A percentile compares a stretch with the other conserved stretches of the same genome.
These are phyloP conservation scores for Nematocida sp. DNA, from an alignment of 371 early-diverging fungal species.

Conservation along the genomic window DNA sequence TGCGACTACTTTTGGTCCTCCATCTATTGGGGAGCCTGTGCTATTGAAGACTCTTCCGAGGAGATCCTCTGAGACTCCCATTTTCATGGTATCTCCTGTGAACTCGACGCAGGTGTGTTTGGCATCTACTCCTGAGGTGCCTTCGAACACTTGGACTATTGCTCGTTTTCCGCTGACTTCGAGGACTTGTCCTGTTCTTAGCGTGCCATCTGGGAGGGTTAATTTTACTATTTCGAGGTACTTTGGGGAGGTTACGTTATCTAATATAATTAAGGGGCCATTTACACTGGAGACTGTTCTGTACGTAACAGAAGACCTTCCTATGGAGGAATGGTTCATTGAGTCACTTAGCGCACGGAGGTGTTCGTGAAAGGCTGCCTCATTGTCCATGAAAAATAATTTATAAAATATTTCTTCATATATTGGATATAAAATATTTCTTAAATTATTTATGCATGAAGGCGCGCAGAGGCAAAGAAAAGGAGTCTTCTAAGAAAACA, in stretches of 20 bases:
- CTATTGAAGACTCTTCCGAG: constrained; percentile 98
- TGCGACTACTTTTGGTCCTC: constrained; percentile 95
- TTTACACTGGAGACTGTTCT: constrained; percentile 96
- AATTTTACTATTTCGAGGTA: constrained; percentile 94
- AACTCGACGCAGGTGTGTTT: constrained; percentile 91
- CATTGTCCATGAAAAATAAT: not conserved
- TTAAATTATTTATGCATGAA: no score
- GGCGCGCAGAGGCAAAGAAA: not conserved
- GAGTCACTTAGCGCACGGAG: constrained; percentile 42
- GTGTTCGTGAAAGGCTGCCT: constrained; percentile 41
- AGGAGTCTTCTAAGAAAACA: constrained; percentile 1
- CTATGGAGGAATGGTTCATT: not conserved
- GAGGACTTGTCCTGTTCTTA: constrained; percentile 91
- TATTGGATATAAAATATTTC: no score
- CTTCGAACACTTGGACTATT: constrained; percentile 98
- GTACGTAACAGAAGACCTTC: constrained; percentile 70
- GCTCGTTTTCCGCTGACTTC: constrained; percentile 96
- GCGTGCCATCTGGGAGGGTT: constrained; percentile 88
- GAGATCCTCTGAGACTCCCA: constrained; percentile 97
- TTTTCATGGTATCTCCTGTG: constrained; percentile 89
- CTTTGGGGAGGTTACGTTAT: constrained; percentile 93
- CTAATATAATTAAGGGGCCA: constrained; percentile 96
- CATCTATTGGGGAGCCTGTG: constrained; percentile 94
- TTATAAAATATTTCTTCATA: constrained; percentile 32
- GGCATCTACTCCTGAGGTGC: constrained; percentile 93